Evolutionary conservation across 306 rosid genomes (phyloP).

Genomic region (Adenanthera pavonina): DNA sequence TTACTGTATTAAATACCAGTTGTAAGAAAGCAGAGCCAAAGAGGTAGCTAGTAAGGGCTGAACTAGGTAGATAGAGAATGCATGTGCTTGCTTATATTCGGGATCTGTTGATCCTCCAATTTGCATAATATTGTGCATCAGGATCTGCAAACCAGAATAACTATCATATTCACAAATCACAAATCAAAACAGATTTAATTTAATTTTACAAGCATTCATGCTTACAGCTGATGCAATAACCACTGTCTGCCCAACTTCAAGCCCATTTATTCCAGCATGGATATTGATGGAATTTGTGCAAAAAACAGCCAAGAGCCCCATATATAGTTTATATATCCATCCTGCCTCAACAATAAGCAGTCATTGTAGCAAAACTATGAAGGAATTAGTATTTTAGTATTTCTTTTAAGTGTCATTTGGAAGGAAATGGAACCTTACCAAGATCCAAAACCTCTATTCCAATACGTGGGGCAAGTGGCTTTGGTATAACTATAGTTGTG

Average conservation of each 20-base stretch:
- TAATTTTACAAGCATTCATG: slow-evolving; percentile 33
- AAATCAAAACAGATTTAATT: slow-evolving; percentile 24
- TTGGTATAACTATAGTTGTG: slow-evolving; percentile 91
- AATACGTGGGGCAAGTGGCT: slow-evolving; percentile 79
- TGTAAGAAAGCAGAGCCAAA: slow-evolving; percentile 80
- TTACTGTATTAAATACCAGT: slow-evolving; percentile 64
- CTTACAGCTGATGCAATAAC: slow-evolving; percentile 93
- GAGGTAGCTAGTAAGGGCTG: slow-evolving; percentile 95
- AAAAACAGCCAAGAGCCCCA: slow-evolving; percentile 95
- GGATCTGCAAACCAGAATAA: slow-evolving; percentile 65
- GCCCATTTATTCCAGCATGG: slow-evolving; percentile 96
- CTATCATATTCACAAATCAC: slow-evolving; percentile 24
- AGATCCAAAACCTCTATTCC: slow-evolving; percentile 82
- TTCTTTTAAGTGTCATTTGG: slow-evolving; percentile 26
- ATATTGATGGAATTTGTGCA: slow-evolving; percentile 97
- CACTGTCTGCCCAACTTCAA: slow-evolving; percentile 98
- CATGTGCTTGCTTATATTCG: slow-evolving; percentile 92
- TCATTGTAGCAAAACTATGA: slow-evolving; percentile 7
- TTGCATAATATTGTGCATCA: slow-evolving; percentile 95
- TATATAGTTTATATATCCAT: slow-evolving; percentile 88
- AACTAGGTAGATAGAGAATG: slow-evolving; percentile 82
- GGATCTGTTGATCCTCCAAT: slow-evolving; percentile 83
- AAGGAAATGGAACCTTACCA: slow-evolving; percentile 63
- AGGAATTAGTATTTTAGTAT: slow-evolving; percentile 34
- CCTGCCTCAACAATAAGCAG: slow-evolving; percentile 53